Percentiles rank a stretch among this genome's conserved stretches.
phyloP scores from a whole-genome alignment of 306 rosid species.

The Heteromeles arbutifolia region DNA sequence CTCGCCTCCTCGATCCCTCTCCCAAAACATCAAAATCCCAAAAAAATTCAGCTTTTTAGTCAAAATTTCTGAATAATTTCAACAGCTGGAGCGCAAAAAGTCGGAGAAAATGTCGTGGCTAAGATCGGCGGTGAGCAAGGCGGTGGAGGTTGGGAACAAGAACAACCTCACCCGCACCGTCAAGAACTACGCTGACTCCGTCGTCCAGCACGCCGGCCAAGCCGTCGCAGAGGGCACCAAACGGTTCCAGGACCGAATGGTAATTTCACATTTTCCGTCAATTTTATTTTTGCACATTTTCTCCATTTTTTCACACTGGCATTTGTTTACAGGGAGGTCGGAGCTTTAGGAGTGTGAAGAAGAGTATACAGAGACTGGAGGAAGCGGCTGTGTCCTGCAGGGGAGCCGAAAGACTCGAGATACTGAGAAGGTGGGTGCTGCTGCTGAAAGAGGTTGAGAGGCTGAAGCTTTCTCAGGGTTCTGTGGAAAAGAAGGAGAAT shows the following conservation, averaged over 20 bases:
- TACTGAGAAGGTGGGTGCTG: conserved; percentile 80
- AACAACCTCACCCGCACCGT: conserved; percentile 93
- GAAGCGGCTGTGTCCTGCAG: conserved; percentile 75
- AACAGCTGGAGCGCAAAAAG: background rate
- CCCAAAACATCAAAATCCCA: background rate
- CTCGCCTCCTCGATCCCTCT: background rate
- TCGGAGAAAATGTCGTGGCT: conserved; percentile 66
- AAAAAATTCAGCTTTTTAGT: background rate
- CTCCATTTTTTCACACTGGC: background rate
- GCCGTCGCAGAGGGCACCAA: conserved; percentile 96
- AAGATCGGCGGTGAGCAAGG: conserved; percentile 90
- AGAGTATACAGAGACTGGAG: conserved; percentile 72
- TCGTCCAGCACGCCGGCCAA: conserved; percentile 97
- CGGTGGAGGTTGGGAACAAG: conserved; percentile 88
- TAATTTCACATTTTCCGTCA: conserved; percentile 16
- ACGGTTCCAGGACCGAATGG: conserved; percentile 89
- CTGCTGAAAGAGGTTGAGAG: conserved; percentile 75
- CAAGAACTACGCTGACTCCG: conserved; percentile 90
- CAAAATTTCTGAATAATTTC: background rate
- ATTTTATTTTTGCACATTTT: background rate
- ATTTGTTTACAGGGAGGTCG: conserved; percentile 46
- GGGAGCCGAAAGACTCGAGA: conserved; percentile 67
- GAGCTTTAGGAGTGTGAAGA: conserved; percentile 57
- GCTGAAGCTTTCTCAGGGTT: conserved; percentile 32
- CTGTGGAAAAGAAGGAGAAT: conserved; percentile 48